A percentile compares a stretch with the other conserved stretches of the same genome.
These are phyloP conservation scores for Euclidium syriacum DNA, from an alignment of 345 rosid genomes.

Conservation along the genomic window DNA sequence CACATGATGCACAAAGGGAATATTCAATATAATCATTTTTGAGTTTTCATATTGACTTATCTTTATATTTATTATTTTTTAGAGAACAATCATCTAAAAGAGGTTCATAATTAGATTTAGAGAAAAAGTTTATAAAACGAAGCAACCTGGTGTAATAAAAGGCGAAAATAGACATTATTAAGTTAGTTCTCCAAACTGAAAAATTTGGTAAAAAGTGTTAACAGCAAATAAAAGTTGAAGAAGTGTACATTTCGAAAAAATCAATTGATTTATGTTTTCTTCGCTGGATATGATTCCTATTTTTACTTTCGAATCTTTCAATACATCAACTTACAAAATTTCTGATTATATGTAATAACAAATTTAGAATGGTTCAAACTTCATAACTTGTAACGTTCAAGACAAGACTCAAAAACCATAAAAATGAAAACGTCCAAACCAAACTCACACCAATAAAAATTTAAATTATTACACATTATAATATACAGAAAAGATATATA, in stretches of 20 bases:
- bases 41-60: too few relatives aligned
- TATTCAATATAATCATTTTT: not conserved
- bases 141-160: not conserved
- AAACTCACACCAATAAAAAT: slow-evolving; percentile 8
- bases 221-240: too few relatives aligned
- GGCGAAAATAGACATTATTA: not conserved
- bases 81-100: not conserved
- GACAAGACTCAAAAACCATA: not conserved
- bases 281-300: not conserved
- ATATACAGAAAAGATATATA: not conserved
- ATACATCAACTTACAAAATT: not conserved
- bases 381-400: not conserved
- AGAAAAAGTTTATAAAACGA: not conserved
- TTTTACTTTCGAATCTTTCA: not conserved
- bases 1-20: not conserved
- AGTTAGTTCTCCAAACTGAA: not conserved
- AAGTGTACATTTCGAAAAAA: too few relatives aligned
- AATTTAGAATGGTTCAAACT: not conserved
- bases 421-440: not conserved
- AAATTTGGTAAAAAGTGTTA: not conserved
- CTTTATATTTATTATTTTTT: not conserved
- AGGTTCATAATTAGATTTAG: not conserved
- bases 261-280: not conserved
- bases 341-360: too few relatives aligned
- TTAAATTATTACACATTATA: slow-evolving; percentile 1